Evolutionary conservation across 2,329 filamentous ascomycete species (phyloP).

Genomic region (Clarireedia hainanense): DNA sequence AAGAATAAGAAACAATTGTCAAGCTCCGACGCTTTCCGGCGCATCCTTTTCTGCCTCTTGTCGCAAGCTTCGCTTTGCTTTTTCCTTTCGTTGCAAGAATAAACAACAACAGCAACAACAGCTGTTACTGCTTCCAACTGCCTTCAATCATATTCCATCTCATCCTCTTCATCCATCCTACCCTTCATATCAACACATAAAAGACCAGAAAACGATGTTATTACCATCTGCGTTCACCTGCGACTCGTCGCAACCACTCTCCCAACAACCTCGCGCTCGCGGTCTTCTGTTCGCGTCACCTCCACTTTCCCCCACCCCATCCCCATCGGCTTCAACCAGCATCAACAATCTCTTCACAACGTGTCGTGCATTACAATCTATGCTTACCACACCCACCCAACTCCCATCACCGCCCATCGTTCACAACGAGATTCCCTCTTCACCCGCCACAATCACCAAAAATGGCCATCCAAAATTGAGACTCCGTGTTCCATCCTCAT

Average conservation of each 20-base stretch:
- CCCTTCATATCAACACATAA: not conserved
- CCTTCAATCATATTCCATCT: not conserved
- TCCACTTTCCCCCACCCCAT: constrained; percentile 43
- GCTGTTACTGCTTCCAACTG: not conserved
- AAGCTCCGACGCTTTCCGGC: constrained; percentile 18
- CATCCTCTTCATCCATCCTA: not conserved
- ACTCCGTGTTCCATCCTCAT: constrained; percentile 33
- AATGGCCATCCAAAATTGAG: constrained; percentile 42
- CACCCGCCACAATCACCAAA: constrained; percentile 19
- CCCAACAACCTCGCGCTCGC: constrained; percentile 33
- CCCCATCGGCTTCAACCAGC: constrained; percentile 37
- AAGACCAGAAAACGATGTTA: constrained; percentile 38
- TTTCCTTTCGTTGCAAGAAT: not conserved
- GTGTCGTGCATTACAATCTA: constrained; percentile 53
- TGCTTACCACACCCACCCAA: constrained; percentile 39
- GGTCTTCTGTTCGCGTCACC: constrained; percentile 47
- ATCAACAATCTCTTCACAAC: constrained; percentile 50
- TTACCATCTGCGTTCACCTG: constrained; percentile 51
- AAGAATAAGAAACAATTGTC: not conserved
- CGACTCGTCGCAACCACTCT: constrained; percentile 35
- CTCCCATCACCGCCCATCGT: constrained; percentile 48
- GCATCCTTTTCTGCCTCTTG: constrained; percentile 11
- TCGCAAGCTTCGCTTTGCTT: constrained; percentile 12
- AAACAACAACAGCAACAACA: not conserved
- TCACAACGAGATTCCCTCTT: constrained; percentile 20